Conservation (phyloP, 192 early-diverging fungal genomes). For the Spizellomyces sp. region DNA sequence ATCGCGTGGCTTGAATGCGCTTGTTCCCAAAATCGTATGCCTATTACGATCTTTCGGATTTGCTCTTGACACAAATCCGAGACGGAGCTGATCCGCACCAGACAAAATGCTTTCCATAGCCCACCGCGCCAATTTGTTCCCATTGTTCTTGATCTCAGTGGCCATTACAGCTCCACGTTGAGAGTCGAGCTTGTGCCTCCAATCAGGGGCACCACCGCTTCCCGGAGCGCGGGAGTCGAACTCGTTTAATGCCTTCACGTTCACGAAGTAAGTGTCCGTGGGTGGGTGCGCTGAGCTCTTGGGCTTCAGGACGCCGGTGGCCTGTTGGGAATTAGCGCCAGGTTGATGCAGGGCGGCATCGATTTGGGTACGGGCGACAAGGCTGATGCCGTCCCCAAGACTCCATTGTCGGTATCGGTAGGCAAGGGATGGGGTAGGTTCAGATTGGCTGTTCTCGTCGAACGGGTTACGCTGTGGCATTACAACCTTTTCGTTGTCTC, state of each 20-base stretch:
- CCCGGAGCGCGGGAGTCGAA: slow-evolving; percentile 87
- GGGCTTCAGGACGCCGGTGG: slow-evolving; percentile 48
- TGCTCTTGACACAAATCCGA: slow-evolving; percentile 80
- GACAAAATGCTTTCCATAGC: slow-evolving; percentile 88
- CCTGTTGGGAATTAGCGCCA: slow-evolving; percentile 28
- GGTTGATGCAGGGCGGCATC: slow-evolving; percentile 69
- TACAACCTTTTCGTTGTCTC: slow-evolving; percentile 44
- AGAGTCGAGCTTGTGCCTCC: slow-evolving; percentile 91
- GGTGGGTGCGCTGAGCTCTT: slow-evolving; percentile 34
- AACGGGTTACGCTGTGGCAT: slow-evolving; percentile 81
- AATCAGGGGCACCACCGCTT: slow-evolving; percentile 85
- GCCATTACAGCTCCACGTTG: slow-evolving; percentile 96
- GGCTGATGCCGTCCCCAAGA: slow-evolving; percentile 68
- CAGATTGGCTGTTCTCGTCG: slow-evolving; percentile 49
- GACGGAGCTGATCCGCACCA: slow-evolving; percentile 86
- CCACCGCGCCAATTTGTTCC: slow-evolving; percentile 93
- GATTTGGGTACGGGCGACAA: slow-evolving; percentile 88
- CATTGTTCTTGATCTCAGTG: slow-evolving; percentile 97
- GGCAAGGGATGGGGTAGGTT: slow-evolving; percentile 60
- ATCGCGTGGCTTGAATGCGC: slow-evolving; percentile 85
- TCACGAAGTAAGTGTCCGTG: slow-evolving; percentile 56
- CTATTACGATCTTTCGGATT: slow-evolving; percentile 75
- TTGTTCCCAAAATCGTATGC: slow-evolving; percentile 83
- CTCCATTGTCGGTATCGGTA: slow-evolving; percentile 91
- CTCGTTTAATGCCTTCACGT: slow-evolving; percentile 87